phyloP scores from a whole-genome alignment of 2,329 filamentous ascomycete genomes.

The Coleophoma eucalyptorum region DNA sequence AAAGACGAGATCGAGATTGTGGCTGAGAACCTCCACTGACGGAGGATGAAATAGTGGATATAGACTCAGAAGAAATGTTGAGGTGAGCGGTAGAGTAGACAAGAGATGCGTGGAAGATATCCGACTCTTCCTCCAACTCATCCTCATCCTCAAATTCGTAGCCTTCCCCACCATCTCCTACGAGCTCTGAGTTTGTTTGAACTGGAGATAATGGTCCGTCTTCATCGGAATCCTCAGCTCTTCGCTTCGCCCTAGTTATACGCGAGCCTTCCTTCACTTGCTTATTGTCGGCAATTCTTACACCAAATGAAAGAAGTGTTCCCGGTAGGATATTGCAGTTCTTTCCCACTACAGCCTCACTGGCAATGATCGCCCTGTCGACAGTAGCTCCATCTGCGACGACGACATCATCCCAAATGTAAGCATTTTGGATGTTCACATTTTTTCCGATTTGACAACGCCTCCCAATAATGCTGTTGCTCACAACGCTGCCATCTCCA shows the following conservation, averaged over 20 bases:
- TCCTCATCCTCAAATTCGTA: conserved; percentile 63
- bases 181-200: conserved; percentile 45
- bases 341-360: conserved; percentile 67
- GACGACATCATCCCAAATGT: conserved; percentile 81
- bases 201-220: conserved; percentile 20
- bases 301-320: conserved; percentile 75
- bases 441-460: conserved; percentile 84
- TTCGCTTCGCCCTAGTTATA: conserved; percentile 36
- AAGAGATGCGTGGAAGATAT: conserved; percentile 49
- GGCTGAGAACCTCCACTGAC: conserved; percentile 33
- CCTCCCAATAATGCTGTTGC: conserved; percentile 76
- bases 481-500: conserved; percentile 66
- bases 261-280: conserved; percentile 33
- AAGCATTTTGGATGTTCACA: conserved; percentile 73
- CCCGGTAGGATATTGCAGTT: conserved; percentile 67
- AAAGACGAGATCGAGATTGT: conserved; percentile 52
- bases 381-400: conserved; percentile 74
- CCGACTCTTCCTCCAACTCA: conserved; percentile 45
- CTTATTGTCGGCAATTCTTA: conserved; percentile 62
- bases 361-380: conserved; percentile 71
- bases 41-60: conserved; percentile 60
- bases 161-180: conserved; percentile 55
- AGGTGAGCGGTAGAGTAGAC: conserved; percentile 30
- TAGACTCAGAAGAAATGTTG: conserved; percentile 47
- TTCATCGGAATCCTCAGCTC: conserved; percentile 29